phyloP scores from a whole-genome alignment of 495 filamentous ascomycete genomes.

The Xylaria palmicola region DNA sequence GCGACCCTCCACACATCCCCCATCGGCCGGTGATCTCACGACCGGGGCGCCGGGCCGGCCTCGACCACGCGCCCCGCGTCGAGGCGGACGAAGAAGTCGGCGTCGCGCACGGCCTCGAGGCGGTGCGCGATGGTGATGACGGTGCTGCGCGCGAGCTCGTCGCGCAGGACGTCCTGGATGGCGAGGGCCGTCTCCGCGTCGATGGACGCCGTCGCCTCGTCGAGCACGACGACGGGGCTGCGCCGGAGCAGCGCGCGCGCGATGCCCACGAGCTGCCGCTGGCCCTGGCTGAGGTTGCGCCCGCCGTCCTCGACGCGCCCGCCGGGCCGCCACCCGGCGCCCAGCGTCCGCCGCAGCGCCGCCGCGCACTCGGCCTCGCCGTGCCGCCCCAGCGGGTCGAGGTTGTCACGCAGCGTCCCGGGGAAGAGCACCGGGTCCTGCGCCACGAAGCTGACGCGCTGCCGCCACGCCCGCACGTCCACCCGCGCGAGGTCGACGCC shows the following conservation, averaged over 20 bases:
- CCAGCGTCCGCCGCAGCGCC: conserved; percentile 45
- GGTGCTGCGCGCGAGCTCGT: conserved; percentile 74
- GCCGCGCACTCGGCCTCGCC: conserved; percentile 46
- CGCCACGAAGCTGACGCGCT: conserved; percentile 59
- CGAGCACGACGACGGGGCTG: conserved; percentile 63
- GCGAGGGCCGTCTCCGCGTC: conserved; percentile 73
- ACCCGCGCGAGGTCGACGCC: conserved; percentile 49
- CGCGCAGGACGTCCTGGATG: conserved; percentile 72
- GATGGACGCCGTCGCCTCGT: conserved; percentile 85
- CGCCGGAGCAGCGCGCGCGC: conserved; percentile 57
- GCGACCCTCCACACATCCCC: not conserved
- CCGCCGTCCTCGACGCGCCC: conserved; percentile 55
- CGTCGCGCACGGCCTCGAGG: conserved; percentile 74
- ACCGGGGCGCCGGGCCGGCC: conserved; percentile 18
- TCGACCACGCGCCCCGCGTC: conserved; percentile 59
- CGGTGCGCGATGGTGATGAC: conserved; percentile 88
- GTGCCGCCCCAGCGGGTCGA: conserved; percentile 51
- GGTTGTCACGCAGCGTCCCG: conserved; percentile 54
- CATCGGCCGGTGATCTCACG: not conserved
- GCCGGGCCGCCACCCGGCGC: conserved; percentile 40
- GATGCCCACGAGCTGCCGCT: conserved; percentile 60
- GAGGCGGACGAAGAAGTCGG: conserved; percentile 69
- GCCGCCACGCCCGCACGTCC: conserved; percentile 53
- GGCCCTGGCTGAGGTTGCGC: conserved; percentile 61
- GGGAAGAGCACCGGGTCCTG: conserved; percentile 63